These are phyloP conservation scores for Hibiscus syriacus DNA, from an alignment of 345 rosid species.

Conservation along the genomic window DNA sequence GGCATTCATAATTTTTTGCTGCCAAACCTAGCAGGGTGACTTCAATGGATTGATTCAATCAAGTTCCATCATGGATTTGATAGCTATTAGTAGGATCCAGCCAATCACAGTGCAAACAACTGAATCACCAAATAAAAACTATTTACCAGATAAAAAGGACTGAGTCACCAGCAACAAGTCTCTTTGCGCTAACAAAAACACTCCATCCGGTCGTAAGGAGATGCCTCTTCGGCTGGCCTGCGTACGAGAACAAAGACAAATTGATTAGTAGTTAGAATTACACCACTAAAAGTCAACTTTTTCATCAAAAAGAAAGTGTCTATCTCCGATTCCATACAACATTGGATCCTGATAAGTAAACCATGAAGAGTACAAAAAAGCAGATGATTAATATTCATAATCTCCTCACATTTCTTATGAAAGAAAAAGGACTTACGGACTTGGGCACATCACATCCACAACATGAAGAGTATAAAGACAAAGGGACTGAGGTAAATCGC, in stretches of 20 bases:
- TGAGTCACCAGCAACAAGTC: conserved; percentile 94
- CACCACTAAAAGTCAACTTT: not conserved
- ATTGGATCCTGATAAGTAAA: not conserved
- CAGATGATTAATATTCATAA: not conserved
- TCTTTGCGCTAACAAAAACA: no score
- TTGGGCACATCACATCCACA: no score
- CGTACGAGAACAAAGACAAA: conserved; percentile 16
- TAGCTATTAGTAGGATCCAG: not conserved
- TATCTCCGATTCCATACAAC: not conserved
- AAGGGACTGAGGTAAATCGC: no score
- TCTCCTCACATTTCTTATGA: not conserved
- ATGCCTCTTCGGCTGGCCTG: conserved; percentile 99
- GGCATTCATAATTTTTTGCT: no score
- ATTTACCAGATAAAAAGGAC: conserved; percentile 81
- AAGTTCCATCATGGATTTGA: not conserved
- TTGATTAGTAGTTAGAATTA: not conserved
- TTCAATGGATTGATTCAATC: no score
- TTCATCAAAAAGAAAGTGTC: not conserved
- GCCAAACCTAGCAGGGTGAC: no score
- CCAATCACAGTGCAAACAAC: not conserved
- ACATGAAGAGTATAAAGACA: no score
- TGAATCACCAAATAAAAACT: no score
- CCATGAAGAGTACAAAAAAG: no score
- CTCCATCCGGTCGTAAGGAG: conserved; percentile 97
- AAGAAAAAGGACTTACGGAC: not conserved